Percentiles rank a stretch among this genome's conserved stretches.
Evolutionary conservation across 495 filamentous ascomycete species (phyloP).

Genomic region (Penicillium daleae): DNA sequence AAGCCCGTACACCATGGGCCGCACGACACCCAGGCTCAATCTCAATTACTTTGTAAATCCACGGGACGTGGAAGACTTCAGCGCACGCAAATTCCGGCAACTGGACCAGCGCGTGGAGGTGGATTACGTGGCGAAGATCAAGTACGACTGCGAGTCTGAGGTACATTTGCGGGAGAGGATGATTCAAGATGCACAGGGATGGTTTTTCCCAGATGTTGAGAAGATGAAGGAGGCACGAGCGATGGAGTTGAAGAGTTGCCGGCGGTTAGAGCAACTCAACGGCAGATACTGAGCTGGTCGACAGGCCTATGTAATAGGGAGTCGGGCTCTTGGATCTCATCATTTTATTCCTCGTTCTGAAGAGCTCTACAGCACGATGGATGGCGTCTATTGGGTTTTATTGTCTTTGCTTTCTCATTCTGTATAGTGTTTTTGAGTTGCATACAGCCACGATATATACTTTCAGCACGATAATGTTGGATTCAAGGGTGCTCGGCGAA

Average conservation of each 20-base stretch:
- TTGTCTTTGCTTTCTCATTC: conserved; percentile 14
- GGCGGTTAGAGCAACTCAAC: conserved; percentile 51
- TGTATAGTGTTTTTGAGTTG: conserved; percentile 31
- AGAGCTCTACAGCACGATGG: conserved; percentile 28
- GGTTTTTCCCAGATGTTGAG: conserved; percentile 79
- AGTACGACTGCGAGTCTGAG: conserved; percentile 74
- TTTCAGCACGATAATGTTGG: background rate
- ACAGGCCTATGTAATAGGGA: conserved; percentile 3
- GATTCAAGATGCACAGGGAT: conserved; percentile 81
- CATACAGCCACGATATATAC: conserved; percentile 15
- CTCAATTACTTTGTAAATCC: conserved; percentile 88
- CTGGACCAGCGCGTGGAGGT: conserved; percentile 79
- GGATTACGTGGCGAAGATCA: conserved; percentile 66
- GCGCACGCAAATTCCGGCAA: conserved; percentile 63
- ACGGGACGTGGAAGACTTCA: conserved; percentile 70
- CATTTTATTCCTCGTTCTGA: conserved; percentile 16
- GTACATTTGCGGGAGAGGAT: conserved; percentile 61
- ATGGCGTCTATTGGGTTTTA: conserved; percentile 27
- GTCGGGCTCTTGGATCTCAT: conserved; percentile 7
- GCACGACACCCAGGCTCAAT: conserved; percentile 69
- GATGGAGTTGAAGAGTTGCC: conserved; percentile 64
- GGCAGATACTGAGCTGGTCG: conserved; percentile 30
- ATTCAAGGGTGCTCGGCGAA: background rate
- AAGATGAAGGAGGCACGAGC: conserved; percentile 70
- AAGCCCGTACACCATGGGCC: conserved; percentile 71